Percentiles rank a stretch among this genome's conserved stretches.
phyloP scores from a whole-genome alignment of 257 asterid genomes.

The Cordia subcordata region DNA sequence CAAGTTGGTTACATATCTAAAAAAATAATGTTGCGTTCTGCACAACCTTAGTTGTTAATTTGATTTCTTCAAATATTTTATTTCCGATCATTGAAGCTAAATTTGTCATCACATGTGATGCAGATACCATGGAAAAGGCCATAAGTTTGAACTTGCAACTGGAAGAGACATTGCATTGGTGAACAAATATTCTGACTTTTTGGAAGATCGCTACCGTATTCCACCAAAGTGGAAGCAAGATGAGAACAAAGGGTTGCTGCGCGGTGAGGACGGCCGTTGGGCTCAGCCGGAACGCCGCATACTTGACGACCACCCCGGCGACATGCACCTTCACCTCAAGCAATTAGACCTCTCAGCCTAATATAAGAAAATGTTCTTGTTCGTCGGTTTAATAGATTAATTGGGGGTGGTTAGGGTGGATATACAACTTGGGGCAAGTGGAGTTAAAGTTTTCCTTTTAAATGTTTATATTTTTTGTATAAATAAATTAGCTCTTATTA shows the following conservation, averaged over 20 bases:
- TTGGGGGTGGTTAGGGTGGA: no score
- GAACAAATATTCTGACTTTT: slow-evolving; percentile 20
- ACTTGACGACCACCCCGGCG: neutral
- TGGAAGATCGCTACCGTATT: slow-evolving; percentile 12
- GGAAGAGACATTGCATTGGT: slow-evolving; percentile 21
- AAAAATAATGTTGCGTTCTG: neutral
- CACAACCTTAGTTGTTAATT: neutral
- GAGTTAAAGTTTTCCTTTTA: no score
- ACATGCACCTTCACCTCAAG: slow-evolving; percentile 3
- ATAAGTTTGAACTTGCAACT: slow-evolving; percentile 9
- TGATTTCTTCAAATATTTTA: no score
- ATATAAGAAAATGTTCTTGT: no score
- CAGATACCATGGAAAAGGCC: slow-evolving; percentile 23
- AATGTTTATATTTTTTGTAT: no score
- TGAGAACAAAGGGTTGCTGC: slow-evolving; percentile 23
- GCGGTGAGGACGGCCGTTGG: slow-evolving; percentile 15
- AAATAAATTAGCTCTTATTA: no score
- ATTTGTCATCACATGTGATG: neutral
- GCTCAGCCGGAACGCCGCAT: slow-evolving; percentile 14
- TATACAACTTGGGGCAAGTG: no score
- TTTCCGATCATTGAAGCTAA: neutral
- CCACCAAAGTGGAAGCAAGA: slow-evolving; percentile 22
- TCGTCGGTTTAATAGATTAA: no score
- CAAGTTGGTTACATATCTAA: no score
- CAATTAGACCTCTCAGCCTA: neutral